Percentiles rank a stretch among this genome's conserved stretches.
These are phyloP conservation scores for Solanum piurae DNA, from an alignment of 257 asterid genomes.

Conservation along the genomic window DNA sequence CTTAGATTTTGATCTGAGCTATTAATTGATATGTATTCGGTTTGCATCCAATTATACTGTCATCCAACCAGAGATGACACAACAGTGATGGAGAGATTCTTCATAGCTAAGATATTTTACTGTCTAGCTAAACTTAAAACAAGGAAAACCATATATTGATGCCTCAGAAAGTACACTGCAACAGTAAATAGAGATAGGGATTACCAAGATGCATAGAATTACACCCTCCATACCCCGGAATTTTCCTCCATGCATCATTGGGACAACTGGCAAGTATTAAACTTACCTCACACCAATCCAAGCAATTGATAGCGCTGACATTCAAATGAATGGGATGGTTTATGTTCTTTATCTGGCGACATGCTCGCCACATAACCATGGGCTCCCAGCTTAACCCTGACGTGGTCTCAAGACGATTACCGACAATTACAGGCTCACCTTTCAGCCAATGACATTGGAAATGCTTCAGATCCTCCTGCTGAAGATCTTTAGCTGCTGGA, in stretches of 20 bases:
- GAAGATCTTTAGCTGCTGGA: not conserved
- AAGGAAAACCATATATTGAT: not conserved
- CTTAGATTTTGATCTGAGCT: not conserved
- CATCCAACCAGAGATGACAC: not conserved
- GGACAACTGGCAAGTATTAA: not conserved
- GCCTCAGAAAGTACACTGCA: not conserved
- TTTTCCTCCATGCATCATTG: not conserved
- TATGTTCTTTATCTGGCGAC: not conserved
- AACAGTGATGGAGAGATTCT: not conserved
- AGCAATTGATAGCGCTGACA: not conserved
- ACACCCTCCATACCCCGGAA: not conserved
- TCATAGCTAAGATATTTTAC: not conserved
- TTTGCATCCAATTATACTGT: not conserved
- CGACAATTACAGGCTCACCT: not conserved
- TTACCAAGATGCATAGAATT: not conserved
- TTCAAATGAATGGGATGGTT: not conserved
- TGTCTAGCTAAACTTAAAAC: slow-evolving; percentile 1
- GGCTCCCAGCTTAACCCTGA: not conserved
- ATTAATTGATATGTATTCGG: not conserved
- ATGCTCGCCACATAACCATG: not conserved
- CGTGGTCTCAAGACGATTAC: not conserved
- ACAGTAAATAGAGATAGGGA: not conserved
- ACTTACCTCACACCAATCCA: slow-evolving; percentile 30
- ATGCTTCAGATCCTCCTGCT: not conserved
- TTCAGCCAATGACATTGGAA: not conserved